Conservation (phyloP, 176 grass and related monocot species). For the Musa beccarii region DNA sequence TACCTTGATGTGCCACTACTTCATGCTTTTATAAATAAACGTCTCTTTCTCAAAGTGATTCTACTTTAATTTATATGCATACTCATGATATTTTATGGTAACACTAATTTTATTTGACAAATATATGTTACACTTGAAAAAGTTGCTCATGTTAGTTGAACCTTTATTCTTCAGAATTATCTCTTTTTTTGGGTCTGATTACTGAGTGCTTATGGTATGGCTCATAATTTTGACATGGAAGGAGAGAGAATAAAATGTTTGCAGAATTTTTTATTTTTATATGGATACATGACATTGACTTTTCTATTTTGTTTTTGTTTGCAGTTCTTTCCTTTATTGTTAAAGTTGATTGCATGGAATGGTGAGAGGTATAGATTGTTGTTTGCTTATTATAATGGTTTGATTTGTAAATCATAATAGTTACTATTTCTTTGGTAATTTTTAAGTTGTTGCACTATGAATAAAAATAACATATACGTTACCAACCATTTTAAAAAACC, state of each 20-base stretch:
- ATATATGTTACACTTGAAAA: not conserved
- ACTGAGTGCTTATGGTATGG: no score
- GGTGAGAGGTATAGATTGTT: slow-evolving; percentile 59
- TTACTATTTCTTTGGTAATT: not conserved
- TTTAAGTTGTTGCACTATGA: not conserved
- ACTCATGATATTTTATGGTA: no score
- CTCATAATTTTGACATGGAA: no score
- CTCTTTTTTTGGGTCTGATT: no score
- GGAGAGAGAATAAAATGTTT: not conserved
- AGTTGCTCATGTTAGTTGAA: no score
- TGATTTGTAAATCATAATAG: not conserved
- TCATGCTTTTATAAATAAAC: no score
- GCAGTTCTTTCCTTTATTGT: slow-evolving; percentile 84
- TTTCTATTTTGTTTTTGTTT: slow-evolving; percentile 7
- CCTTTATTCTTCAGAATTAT: no score
- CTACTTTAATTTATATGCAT: no score
- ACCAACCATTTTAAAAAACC: not conserved
- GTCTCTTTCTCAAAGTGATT: no score
- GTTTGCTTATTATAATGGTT: not conserved
- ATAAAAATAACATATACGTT: not conserved
- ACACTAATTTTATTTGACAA: no score
- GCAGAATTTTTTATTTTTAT: not conserved
- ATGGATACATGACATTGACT: not conserved
- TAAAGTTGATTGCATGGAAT: slow-evolving; percentile 93
- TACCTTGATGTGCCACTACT: no score